phyloP scores from a whole-genome alignment of 2,329 filamentous ascomycete genomes.

The Pseudomassariella vexata region DNA sequence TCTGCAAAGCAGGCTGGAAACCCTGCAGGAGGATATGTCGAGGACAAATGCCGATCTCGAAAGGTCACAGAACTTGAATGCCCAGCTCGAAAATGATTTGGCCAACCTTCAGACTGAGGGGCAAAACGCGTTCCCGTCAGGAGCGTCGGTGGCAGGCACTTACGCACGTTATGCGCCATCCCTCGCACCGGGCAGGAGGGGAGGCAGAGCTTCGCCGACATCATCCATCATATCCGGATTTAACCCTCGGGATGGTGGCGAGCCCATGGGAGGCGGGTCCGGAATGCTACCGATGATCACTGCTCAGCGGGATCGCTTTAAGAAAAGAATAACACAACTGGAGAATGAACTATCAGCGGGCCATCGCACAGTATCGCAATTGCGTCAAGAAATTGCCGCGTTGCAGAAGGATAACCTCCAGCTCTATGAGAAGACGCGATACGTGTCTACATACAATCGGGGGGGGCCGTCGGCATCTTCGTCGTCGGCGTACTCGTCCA shows the following conservation, averaged over 20 bases:
- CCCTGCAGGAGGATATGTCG: slow-evolving; percentile 77
- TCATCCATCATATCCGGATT: slow-evolving; percentile 99
- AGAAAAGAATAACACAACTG: slow-evolving; percentile 87
- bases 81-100: slow-evolving; percentile 87
- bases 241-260: slow-evolving; percentile 59
- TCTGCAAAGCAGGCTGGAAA: slow-evolving; percentile 71
- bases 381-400: slow-evolving; percentile 85
- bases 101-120: slow-evolving; percentile 81
- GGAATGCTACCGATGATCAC: slow-evolving; percentile 98
- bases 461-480: slow-evolving; percentile 55
- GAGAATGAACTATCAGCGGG: slow-evolving; percentile 84
- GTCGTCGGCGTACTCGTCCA: slow-evolving; percentile 58
- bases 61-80: slow-evolving; percentile 75
- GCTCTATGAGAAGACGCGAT: slow-evolving; percentile 95
- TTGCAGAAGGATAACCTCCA: slow-evolving; percentile 94
- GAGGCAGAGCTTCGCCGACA: slow-evolving; percentile 75
- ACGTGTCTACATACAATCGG: slow-evolving; percentile 88
- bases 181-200: slow-evolving; percentile 53
- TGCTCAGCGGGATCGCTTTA: slow-evolving; percentile 95
- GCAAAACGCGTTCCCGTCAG: slow-evolving; percentile 77
- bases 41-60: slow-evolving; percentile 81
- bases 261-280: slow-evolving; percentile 67
- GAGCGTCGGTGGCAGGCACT: slow-evolving; percentile 88
- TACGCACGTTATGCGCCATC: slow-evolving; percentile 75
- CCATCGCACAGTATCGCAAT: slow-evolving; percentile 74